Conservation (phyloP, 805 yeast genomes). For the Spathaspora arborariae region DNA sequence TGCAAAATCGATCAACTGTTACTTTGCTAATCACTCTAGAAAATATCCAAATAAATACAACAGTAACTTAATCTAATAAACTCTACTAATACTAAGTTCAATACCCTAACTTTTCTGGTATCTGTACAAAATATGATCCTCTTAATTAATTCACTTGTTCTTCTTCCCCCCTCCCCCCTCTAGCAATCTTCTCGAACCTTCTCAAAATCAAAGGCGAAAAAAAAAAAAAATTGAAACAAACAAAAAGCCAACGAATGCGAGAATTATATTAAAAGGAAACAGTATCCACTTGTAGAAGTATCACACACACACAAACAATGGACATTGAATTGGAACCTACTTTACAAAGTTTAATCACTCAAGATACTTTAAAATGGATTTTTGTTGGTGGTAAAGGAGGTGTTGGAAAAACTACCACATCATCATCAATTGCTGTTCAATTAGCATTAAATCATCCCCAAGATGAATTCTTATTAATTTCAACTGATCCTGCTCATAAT, state of each 20-base stretch:
- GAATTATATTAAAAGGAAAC: neutral
- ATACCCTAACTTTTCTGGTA: neutral
- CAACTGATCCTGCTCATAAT: slow-evolving; percentile 98
- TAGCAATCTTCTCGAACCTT: slow-evolving; percentile 2
- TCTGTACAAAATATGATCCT: no score
- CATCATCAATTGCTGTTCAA: slow-evolving; percentile 93
- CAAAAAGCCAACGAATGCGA: neutral
- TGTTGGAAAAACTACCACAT: slow-evolving; percentile 97
- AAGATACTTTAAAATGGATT: slow-evolving; percentile 83
- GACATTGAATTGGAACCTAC: slow-evolving; percentile 71
- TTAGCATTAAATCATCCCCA: slow-evolving; percentile 77
- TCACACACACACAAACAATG: slow-evolving; percentile 19
- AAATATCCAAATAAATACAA: no score
- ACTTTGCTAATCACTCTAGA: neutral
- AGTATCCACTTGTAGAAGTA: no score
- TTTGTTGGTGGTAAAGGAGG: slow-evolving; percentile 99
- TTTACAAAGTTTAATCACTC: slow-evolving; percentile 57
- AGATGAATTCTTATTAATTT: slow-evolving; percentile 81
- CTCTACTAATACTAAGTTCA: neutral
- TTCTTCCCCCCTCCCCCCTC: no score
- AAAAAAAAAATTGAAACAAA: neutral
- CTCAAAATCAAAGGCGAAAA: neutral
- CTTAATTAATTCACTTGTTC: no score
- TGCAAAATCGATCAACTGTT: neutral
- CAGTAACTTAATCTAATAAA: neutral